Base-by-base conservation (phyloP, 2,329 filamentous ascomycete species). In the Colletotrichum kahawae region DNA sequence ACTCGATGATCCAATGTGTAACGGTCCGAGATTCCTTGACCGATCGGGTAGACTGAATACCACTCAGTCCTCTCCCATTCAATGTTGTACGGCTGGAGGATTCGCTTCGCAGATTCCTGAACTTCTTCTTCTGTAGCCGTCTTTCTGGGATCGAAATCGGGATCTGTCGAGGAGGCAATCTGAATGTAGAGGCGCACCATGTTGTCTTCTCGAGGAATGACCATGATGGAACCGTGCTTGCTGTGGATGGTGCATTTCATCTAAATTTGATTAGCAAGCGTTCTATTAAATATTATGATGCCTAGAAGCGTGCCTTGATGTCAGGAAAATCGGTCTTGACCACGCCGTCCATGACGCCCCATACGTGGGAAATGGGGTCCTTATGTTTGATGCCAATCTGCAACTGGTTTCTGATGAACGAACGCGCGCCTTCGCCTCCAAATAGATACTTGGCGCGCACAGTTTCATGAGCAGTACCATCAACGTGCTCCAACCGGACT, bases 181-280 rank as follows among this genome's bases (percentile, higher is more conserved):
- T 95, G 94, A 71, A 95, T 91, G 78, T 94, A 93, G 21, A 94
- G 89, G 24, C 92, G 87, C 59, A 93, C 91, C 82, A 93, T 89
- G 72, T 91, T 89, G 64, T 88, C 84, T 80, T 93, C 92, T 9
- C 92, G 87, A 2, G 93, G 93, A 75, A 96, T 95, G 6, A 95
- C 92, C 91, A 96, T 94, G 80, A 96, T 92, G 21, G 93, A 95
- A 2, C 94, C 94, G 72, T 93, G 87, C 60, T 91, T 88, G 5
- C 93, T 95, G 81, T 95, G 94, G 74, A 95, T 94, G 1, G 93
- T 94, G 79, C 92, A 94, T 86, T 94, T 93, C 88, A 93, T 93
- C 88, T 92, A 74, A 7, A 3, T 12, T 1, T 16, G 51, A 16
- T 71, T 31, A 48, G n/a, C 43, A 10, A 48, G 43, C 43, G 43